Base-by-base conservation (phyloP, 1,284 basidiomycete species). In the Leccinum fallax region DNA sequence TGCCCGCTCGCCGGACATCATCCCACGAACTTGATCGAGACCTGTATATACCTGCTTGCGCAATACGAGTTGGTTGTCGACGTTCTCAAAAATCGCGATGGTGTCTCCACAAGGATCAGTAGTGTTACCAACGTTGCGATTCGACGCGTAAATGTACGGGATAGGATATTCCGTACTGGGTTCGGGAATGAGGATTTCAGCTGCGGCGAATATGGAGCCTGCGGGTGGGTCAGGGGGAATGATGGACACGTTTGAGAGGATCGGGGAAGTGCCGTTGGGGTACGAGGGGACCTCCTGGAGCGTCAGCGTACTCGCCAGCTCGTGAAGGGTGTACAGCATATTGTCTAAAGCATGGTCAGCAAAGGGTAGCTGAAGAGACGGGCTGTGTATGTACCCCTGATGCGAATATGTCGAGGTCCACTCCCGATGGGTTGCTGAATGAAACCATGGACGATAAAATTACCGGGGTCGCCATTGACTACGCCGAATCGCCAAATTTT, bases 141-240 rank as follows among this genome's bases (percentile, higher is more conserved):
- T 90, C n/a, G 86, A 88, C 30, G 81, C 81, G 74, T 89, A 90
- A 62, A 90, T 81, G 68, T 85, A 87, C 0, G 82, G 80, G 0
- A 66, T 78, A 0, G 80, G 80, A 55, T 43, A 55, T 8, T 13
- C n/a, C 13, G 16, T 19, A 5, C n/a, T 24, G 13, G 53, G 53
- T 21, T 53, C 30, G 2, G 53, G 53, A 53, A 53, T 53, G 30
- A 53, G 30, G 6, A 53, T 53, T 2, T 53, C 53, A 15, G 77
- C 86, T 1, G 80, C 86, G 10, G 81, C 82, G 68, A 81, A 86
- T 5, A 69, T 63, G 0, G 84, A 79, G 32, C 82, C 82, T 28
- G 76, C 64, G 0, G 85, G 82, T 51, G 78, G 79, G 65, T 81
- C 77, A 0, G 81, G 71, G 3, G 88, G 86, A 11, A 85, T 69